A percentile compares a stretch with the other conserved stretches of the same genome.
phyloP scores from a whole-genome alignment of 2,329 filamentous ascomycete genomes.

The Beauveria australis region DNA sequence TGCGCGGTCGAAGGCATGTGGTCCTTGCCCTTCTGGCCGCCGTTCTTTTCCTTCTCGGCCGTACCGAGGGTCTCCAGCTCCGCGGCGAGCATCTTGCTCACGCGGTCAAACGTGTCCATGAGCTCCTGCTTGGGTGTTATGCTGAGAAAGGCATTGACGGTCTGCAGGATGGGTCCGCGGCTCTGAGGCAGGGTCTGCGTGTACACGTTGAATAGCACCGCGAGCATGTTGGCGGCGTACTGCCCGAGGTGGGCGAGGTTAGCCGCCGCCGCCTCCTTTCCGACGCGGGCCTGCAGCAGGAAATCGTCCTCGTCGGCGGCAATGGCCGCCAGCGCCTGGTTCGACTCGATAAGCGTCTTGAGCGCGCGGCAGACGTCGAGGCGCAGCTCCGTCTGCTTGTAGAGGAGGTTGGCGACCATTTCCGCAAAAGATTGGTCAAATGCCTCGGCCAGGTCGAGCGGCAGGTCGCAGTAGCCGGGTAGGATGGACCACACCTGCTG shows the following conservation, averaged over 20 bases:
- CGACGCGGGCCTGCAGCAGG: constrained; percentile 68
- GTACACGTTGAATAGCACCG: constrained; percentile 98
- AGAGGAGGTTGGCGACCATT: constrained; percentile 81
- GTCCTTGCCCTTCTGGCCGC: constrained; percentile 46
- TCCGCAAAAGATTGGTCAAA: constrained; percentile 90
- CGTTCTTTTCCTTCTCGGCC: constrained; percentile 50
- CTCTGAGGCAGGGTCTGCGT: constrained; percentile 91
- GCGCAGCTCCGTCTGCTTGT: constrained; percentile 81
- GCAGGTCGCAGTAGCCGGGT: constrained; percentile 90
- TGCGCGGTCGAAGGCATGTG: constrained; percentile 89
- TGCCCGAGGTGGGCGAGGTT: constrained; percentile 74
- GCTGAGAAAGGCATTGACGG: constrained; percentile 90
- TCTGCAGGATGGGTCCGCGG: constrained; percentile 82
- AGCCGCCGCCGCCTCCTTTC: constrained; percentile 63
- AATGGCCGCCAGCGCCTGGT: constrained; percentile 67
- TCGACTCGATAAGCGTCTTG: constrained; percentile 84
- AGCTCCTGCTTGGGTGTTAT: constrained; percentile 73
- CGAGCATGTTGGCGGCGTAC: constrained; percentile 81
- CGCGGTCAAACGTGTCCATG: constrained; percentile 79
- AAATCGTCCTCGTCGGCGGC: constrained; percentile 63
- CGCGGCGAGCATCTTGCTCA: constrained; percentile 72
- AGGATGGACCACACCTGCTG: constrained; percentile 92
- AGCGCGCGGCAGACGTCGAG: constrained; percentile 81
- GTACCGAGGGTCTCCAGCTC: constrained; percentile 51
- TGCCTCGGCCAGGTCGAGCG: constrained; percentile 64